Base-by-base conservation (phyloP, 2,329 filamentous ascomycete species). In the Ascochyta viciae-villosae region DNA sequence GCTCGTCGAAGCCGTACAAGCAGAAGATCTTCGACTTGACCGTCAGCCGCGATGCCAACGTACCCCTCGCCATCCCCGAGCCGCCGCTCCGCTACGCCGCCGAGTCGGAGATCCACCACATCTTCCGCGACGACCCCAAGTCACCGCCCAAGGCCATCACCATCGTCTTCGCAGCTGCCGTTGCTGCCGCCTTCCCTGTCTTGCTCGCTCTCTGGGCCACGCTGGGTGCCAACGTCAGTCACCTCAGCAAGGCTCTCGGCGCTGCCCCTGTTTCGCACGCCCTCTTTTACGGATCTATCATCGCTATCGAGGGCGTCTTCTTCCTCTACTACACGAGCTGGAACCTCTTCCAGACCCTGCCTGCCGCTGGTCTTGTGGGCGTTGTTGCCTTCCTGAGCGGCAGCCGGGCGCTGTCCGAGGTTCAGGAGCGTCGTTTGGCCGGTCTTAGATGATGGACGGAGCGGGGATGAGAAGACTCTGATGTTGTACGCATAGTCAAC, bases 251-350 rank as follows among this genome's bases (percentile, higher is more conserved):
- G 73, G 94, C 95, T 8, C 78, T 97, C 46, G 81, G 85, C 54
- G 82, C 85, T 22, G 90, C 92, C 1, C 94, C 95, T 2, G 67
- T 96, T 39, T 89, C 94, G 5, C 94, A 99, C 74, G 81, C 81
- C 27, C 76, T 92, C 31, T 99, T 98, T 81, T 90, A 96, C 65
- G 90, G 90, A 47, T 96, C 92, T 5, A 87, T 99, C 52, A 59
- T 96, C 35, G 87, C 88, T 22, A 90, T 99, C 82, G 95, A 99
- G 77, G 90, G 85, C 15, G 87, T 96, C 53, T 97, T 99, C 79
- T 94, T 95, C 81, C 79, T 96, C 64, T 99, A 99, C 83, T 98
- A 98, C 79, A 89, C 85, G 49, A 86, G 80, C 71, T 97, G 94
- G 93, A 96, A 89, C 71, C 82, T 99, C 41, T 96, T 98, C 83